Conservation (phyloP, 805 yeast genomes). For the Isabelozyma rhagii region DNA sequence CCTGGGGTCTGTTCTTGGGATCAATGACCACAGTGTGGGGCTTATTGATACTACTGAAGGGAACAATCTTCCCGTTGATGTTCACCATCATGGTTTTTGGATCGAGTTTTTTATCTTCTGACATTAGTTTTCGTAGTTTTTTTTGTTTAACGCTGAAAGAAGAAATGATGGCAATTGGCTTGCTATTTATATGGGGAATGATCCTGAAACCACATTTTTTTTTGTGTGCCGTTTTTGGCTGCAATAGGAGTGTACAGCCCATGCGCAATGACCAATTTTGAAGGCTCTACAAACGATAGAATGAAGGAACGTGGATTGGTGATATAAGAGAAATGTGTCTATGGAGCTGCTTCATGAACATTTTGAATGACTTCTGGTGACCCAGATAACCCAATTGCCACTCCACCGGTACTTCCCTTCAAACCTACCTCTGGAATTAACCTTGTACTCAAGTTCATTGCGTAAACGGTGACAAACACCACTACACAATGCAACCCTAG, state of each 20-base stretch:
- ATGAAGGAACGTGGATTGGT: neutral
- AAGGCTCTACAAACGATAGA: neutral
- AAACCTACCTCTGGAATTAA: constrained; percentile 47
- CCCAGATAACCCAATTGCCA: constrained; percentile 17
- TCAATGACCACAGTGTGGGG: constrained; percentile 34
- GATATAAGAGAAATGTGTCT: neutral
- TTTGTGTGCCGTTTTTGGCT: neutral
- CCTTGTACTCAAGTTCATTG: constrained; percentile 44
- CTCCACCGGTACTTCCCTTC: constrained; percentile 39
- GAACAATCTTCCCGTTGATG: constrained; percentile 36
- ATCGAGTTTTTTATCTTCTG: constrained; percentile 7
- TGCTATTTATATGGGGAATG: neutral
- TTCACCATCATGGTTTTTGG: constrained; percentile 24
- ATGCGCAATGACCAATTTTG: too few species aligned
- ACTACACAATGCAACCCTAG: constrained; percentile 71
- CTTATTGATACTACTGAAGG: constrained; percentile 32
- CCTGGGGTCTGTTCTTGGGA: constrained; percentile 20
- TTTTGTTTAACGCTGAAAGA: neutral
- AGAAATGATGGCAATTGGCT: neutral
- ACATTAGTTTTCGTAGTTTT: neutral
- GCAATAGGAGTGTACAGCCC: neutral
- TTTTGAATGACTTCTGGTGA: constrained; percentile 6
- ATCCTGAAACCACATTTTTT: neutral
- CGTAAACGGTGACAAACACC: constrained; percentile 57
- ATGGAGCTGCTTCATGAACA: neutral